A percentile compares a stretch with the other conserved stretches of the same genome.
phyloP scores from a whole-genome alignment of 2,329 filamentous ascomycete species.

The Hirsutella minnesotensis region DNA sequence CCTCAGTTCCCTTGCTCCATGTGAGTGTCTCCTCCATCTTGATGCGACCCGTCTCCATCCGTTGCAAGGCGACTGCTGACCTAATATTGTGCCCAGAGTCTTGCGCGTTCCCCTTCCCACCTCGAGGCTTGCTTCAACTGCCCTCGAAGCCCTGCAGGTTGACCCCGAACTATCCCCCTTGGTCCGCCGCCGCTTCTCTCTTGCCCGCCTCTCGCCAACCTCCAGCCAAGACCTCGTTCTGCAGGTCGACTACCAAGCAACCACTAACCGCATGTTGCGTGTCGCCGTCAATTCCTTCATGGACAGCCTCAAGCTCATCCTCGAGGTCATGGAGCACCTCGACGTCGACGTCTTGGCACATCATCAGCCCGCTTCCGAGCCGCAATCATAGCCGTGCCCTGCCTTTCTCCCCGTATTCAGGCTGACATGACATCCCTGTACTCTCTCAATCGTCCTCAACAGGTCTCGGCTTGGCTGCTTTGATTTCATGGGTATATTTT shows the following conservation, averaged over 20 bases:
- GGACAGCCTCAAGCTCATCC: constrained; percentile 72
- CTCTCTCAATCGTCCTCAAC: too few relatives aligned
- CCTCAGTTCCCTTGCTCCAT: constrained; percentile 49
- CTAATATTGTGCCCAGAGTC: constrained; percentile 34
- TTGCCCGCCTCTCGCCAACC: constrained; percentile 20
- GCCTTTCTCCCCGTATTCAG: background rate
- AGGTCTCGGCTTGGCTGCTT: too few relatives aligned
- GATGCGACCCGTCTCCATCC: too few relatives aligned
- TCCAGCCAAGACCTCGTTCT: constrained; percentile 35
- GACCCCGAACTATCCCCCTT: constrained; percentile 82
- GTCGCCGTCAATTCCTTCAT: constrained; percentile 96
- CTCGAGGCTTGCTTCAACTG: constrained; percentile 62
- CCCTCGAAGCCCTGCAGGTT: constrained; percentile 65
- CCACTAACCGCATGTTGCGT: constrained; percentile 91
- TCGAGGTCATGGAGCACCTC: constrained; percentile 83
- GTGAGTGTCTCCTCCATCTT: too few relatives aligned
- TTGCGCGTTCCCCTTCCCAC: constrained; percentile 75
- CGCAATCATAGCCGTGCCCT: constrained; percentile 1
- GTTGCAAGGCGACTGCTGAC: too few relatives aligned
- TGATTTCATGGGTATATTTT: too few relatives aligned
- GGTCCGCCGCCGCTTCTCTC: constrained; percentile 59
- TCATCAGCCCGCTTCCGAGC: background rate
- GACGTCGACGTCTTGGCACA: constrained; percentile 65
- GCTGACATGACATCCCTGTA: too few relatives aligned
- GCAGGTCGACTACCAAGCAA: constrained; percentile 66